Evolutionary conservation across 306 rosid species (phyloP).

Genomic region (Trifolium subterraneum): DNA sequence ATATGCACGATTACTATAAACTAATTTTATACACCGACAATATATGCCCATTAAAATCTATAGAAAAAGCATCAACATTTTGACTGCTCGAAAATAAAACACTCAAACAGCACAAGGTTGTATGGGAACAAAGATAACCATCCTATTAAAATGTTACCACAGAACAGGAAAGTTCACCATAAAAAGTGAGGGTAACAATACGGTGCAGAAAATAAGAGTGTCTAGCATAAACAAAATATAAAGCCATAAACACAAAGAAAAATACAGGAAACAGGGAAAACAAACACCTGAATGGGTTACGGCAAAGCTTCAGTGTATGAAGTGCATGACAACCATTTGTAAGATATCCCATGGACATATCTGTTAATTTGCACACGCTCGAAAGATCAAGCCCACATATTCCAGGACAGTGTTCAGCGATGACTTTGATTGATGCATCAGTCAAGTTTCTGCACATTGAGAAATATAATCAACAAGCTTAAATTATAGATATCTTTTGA

Average conservation of each 20-base stretch:
- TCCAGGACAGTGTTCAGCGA: slow-evolving; percentile 71
- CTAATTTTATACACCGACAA: neutral
- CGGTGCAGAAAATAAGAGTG: neutral
- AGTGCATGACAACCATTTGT: slow-evolving; percentile 74
- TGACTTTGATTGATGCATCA: slow-evolving; percentile 69
- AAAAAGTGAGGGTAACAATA: slow-evolving; percentile 27
- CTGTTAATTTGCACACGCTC: slow-evolving; percentile 67
- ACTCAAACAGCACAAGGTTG: slow-evolving; percentile 25
- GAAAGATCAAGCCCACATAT: slow-evolving; percentile 62
- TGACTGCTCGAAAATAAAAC: slow-evolving; percentile 21
- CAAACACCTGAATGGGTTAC: slow-evolving; percentile 77
- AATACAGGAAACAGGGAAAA: neutral
- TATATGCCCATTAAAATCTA: neutral
- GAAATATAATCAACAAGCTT: slow-evolving; percentile 39
- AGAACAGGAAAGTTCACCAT: slow-evolving; percentile 21
- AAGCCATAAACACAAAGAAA: neutral
- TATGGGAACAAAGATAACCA: slow-evolving; percentile 15
- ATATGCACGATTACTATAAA: neutral
- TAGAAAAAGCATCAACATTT: slow-evolving; percentile 11
- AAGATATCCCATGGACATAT: slow-evolving; percentile 73
- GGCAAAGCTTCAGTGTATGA: slow-evolving; percentile 68
- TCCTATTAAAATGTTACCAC: slow-evolving; percentile 1
- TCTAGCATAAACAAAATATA: slow-evolving; percentile 3
- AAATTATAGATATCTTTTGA: slow-evolving; percentile 8
- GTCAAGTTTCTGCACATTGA: slow-evolving; percentile 75